A percentile compares a stretch with the other conserved stretches of the same genome.
Conservation (phyloP, 140 eudicot species). For the Oenanthe javanica region DNA sequence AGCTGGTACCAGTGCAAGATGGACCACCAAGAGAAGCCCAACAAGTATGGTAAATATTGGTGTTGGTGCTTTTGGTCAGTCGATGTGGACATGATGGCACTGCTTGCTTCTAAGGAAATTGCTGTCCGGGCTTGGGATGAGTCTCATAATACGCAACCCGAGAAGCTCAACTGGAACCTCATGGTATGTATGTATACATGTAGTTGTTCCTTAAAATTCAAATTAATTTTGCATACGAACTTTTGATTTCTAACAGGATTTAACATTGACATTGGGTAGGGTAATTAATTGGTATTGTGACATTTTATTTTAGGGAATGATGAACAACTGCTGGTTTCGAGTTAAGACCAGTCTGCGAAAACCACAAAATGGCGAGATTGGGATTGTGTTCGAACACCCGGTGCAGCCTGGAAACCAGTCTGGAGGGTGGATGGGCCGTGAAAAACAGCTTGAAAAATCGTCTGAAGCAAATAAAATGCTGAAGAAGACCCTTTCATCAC, state of each 20-base stretch:
- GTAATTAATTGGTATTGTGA: too few species aligned
- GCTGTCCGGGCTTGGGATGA: constrained; percentile 99
- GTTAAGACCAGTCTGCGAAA: constrained; percentile 81
- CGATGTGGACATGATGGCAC: constrained; percentile 77
- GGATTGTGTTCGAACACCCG: constrained; percentile 95
- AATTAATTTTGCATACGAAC: too few species aligned
- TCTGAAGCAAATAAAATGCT: constrained; percentile 32
- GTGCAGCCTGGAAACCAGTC: constrained; percentile 88
- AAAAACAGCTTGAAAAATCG: constrained; percentile 57
- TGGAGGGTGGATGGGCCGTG: constrained; percentile 98
- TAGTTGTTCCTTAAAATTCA: too few species aligned
- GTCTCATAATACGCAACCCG: constrained; percentile 86
- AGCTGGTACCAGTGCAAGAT: constrained; percentile 56
- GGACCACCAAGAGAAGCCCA: constrained; percentile 77
- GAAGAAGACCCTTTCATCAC: constrained; percentile 67
- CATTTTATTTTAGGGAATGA: constrained; percentile 61
- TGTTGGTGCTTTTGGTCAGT: constrained; percentile 98
- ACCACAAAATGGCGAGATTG: constrained; percentile 87
- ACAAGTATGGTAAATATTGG: constrained; percentile 83
- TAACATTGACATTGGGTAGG: too few species aligned
- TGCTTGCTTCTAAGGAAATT: constrained; percentile 74
- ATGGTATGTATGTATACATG: constrained; percentile 34
- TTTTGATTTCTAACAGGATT: too few species aligned
- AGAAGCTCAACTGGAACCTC: constrained; percentile 91
- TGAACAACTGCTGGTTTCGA: constrained; percentile 98